A percentile compares a stretch with the other conserved stretches of the same genome.
These are phyloP conservation scores for Trichoderma sp. DNA, from an alignment of 2,329 filamentous ascomycete genomes.

Conservation along the genomic window DNA sequence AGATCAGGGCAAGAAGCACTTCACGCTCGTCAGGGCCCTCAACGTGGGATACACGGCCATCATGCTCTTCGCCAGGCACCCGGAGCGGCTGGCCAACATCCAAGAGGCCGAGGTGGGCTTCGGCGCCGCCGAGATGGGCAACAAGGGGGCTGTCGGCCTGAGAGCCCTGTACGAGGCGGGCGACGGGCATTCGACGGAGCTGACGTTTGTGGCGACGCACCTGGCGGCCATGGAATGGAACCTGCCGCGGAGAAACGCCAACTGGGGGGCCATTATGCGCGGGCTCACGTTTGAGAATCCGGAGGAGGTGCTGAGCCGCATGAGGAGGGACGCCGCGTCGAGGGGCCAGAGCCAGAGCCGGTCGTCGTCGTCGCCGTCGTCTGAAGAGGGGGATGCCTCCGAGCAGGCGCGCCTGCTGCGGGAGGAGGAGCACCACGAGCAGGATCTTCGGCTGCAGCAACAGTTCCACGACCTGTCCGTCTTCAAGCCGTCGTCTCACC, in stretches of 20 bases:
- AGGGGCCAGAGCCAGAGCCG: not conserved
- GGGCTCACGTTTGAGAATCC: conserved; percentile 73
- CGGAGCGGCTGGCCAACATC: conserved; percentile 63
- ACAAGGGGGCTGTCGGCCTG: conserved; percentile 88
- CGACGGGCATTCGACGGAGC: conserved; percentile 53
- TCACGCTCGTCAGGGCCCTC: conserved; percentile 69
- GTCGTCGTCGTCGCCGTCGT: not conserved
- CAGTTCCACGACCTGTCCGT: conserved; percentile 63
- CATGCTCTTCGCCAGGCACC: conserved; percentile 76
- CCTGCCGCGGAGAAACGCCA: conserved; percentile 73
- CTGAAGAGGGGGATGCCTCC: conserved; percentile 33
- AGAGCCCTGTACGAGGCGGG: conserved; percentile 61
- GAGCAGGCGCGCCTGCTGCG: conserved; percentile 42
- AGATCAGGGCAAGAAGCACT: conserved; percentile 45
- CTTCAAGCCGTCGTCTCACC: conserved; percentile 72
- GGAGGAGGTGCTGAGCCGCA: conserved; percentile 42
- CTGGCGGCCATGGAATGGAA: conserved; percentile 85
- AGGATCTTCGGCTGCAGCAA: conserved; percentile 45
- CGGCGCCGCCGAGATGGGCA: conserved; percentile 85
- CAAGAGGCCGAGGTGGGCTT: conserved; percentile 82
- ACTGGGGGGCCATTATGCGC: conserved; percentile 84
- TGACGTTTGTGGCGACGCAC: conserved; percentile 89
- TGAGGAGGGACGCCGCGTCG: conserved; percentile 29
- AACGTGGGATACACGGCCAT: conserved; percentile 90
- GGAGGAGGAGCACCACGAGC: conserved; percentile 41